A percentile compares a stretch with the other conserved stretches of the same genome.
Conservation (phyloP, 306 rosid species). For the Calophaca sinica region DNA sequence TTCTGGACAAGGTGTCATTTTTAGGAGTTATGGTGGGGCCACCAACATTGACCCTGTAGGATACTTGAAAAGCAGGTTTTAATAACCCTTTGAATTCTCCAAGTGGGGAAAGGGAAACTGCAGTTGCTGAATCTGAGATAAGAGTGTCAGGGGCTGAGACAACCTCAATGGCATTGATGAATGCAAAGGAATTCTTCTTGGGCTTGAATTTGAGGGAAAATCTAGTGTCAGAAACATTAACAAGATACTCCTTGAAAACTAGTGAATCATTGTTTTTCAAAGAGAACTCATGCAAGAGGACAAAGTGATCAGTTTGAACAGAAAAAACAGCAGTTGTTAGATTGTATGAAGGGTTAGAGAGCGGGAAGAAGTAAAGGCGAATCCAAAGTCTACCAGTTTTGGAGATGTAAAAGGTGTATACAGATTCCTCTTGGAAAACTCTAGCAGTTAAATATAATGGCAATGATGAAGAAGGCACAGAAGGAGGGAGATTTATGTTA, state of each 20-base stretch:
- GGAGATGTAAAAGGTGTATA: constrained; percentile 67
- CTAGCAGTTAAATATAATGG: constrained; percentile 66
- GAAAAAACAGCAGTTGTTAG: constrained; percentile 63
- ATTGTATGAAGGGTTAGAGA: constrained; percentile 57
- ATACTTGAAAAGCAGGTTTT: constrained; percentile 57
- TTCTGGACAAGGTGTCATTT: constrained; percentile 67
- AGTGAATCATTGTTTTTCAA: constrained; percentile 38
- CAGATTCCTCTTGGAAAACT: constrained; percentile 62
- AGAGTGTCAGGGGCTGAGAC: constrained; percentile 79
- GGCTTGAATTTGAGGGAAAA: constrained; percentile 77
- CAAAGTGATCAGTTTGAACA: constrained; percentile 57
- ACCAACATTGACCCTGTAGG: constrained; percentile 75
- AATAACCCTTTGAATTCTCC: constrained; percentile 57
- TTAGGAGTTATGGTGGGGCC: constrained; percentile 59
- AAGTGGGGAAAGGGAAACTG: constrained; percentile 56
- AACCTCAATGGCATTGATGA: constrained; percentile 82
- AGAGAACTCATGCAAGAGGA: constrained; percentile 72
- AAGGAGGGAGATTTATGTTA: constrained; percentile 41
- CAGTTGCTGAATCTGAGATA: constrained; percentile 53
- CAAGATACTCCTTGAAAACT: constrained; percentile 70
- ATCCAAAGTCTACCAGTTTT: constrained; percentile 67
- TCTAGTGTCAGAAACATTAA: constrained; percentile 51
- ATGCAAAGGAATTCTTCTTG: constrained; percentile 63
- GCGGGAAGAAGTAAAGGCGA: constrained; percentile 84
- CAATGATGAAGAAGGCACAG: constrained; percentile 47